These are phyloP conservation scores for Fusarium sp. DNA, from an alignment of 2,329 filamentous ascomycete genomes.

Conservation along the genomic window DNA sequence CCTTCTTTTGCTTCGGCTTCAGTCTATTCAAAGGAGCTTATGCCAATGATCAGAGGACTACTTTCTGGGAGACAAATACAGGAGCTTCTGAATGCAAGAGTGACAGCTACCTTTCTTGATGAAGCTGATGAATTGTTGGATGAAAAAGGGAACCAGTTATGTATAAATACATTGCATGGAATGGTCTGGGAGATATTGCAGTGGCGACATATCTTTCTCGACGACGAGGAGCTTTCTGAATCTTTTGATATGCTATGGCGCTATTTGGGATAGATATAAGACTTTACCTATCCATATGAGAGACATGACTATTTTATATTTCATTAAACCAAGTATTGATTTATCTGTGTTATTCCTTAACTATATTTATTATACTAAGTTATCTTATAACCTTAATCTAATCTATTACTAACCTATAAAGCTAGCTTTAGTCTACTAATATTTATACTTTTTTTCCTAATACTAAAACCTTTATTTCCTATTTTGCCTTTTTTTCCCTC, in stretches of 20 bases:
- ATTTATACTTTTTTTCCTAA: no score
- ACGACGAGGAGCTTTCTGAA: neutral
- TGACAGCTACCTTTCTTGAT: neutral
- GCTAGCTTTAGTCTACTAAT: no score
- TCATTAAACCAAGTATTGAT: no score
- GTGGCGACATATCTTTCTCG: neutral
- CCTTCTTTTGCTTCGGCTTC: neutral
- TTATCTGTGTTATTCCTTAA: no score
- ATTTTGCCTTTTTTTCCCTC: no score
- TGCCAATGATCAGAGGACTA: neutral
- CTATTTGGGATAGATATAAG: neutral
- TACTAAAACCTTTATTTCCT: no score
- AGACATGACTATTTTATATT: no score
- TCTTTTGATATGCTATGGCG: neutral
- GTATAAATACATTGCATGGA: neutral
- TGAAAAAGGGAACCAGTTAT: fast-evolving
- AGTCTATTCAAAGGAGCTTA: neutral
- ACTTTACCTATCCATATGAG: no score
- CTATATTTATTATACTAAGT: no score
- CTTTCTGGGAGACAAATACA: neutral
- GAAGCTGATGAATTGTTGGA: no score
- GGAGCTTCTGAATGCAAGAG: neutral
- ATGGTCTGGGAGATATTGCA: neutral
- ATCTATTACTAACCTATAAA: no score
- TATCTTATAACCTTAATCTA: no score